Percentiles rank a stretch among this genome's conserved stretches.
phyloP scores from a whole-genome alignment of 2,329 filamentous ascomycete genomes.

The Hymenoscyphus fructigenus region DNA sequence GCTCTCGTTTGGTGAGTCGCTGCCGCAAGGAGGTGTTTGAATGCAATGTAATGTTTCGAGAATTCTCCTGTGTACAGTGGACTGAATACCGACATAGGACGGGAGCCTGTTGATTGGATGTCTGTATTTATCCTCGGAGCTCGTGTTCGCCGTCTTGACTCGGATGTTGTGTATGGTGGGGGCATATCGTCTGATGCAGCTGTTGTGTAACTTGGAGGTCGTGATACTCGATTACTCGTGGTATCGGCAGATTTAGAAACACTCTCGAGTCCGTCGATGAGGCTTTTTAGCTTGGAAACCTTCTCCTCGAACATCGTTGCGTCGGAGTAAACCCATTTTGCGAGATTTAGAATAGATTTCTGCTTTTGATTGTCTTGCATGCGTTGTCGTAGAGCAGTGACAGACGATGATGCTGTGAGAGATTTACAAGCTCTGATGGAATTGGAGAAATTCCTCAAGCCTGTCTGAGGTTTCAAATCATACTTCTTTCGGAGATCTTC shows the following conservation, averaged over 20 bases:
- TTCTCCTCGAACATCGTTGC: slow-evolving; percentile 27
- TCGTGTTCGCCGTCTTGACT: too few species aligned
- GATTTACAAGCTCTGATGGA: slow-evolving; percentile 8
- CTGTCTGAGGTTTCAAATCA: slow-evolving; percentile 15
- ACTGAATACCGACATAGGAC: not conserved
- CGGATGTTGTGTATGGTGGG: slow-evolving; percentile 22
- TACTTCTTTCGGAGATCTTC: slow-evolving; percentile 27
- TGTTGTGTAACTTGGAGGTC: slow-evolving; percentile 1
- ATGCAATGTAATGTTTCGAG: slow-evolving; percentile 14
- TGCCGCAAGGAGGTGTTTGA: slow-evolving; percentile 16
- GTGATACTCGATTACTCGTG: not conserved
- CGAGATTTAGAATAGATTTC: slow-evolving; percentile 24
- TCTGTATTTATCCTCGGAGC: not conserved
- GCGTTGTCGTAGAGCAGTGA: slow-evolving; percentile 14
- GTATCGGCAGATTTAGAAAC: slow-evolving; percentile 21
- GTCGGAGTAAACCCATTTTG: slow-evolving; percentile 28
- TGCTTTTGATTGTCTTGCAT: slow-evolving; percentile 27
- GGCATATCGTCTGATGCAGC: slow-evolving; percentile 15
- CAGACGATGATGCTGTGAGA: not conserved
- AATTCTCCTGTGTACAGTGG: not conserved
- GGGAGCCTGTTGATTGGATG: not conserved
- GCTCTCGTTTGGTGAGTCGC: not conserved
- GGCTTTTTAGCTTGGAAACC: slow-evolving; percentile 22
- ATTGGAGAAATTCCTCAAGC: slow-evolving; percentile 5
- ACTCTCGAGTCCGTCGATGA: slow-evolving; percentile 28